Conservation (phyloP, 805 yeast species). For the Ogataea salicorniae region DNA sequence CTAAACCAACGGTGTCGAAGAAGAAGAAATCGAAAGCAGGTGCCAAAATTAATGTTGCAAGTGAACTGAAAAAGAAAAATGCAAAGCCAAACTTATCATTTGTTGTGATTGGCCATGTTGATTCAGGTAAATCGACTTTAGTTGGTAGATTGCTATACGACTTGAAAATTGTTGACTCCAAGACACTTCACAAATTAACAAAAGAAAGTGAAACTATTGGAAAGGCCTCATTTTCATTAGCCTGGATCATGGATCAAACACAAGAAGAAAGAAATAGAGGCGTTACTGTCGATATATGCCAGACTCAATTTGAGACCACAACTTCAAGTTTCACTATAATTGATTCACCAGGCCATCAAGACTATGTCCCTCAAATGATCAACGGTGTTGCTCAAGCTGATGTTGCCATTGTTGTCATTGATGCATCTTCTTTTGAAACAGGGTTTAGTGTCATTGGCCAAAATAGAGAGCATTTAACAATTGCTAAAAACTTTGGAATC, state of each 20-base stretch:
- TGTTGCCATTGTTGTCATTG: constrained; percentile 66
- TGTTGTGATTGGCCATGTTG: constrained; percentile 83
- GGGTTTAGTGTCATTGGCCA: constrained; percentile 68
- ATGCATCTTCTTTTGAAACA: constrained; percentile 62
- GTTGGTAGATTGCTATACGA: constrained; percentile 72
- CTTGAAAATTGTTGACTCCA: constrained; percentile 58
- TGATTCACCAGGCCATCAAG: constrained; percentile 83
- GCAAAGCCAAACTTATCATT: constrained; percentile 58
- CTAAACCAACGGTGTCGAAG: constrained; percentile 36
- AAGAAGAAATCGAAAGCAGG: constrained; percentile 2
- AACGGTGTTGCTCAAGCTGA: constrained; percentile 81
- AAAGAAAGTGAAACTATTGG: constrained; percentile 65
- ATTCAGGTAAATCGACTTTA: constrained; percentile 78
- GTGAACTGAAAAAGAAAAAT: constrained; percentile 32
- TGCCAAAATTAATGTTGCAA: constrained; percentile 36
- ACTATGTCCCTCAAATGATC: constrained; percentile 81
- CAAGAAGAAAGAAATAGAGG: constrained; percentile 71
- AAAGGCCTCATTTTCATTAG: constrained; percentile 74
- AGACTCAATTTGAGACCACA: constrained; percentile 57
- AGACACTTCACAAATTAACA: constrained; percentile 55
- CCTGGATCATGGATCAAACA: constrained; percentile 84
- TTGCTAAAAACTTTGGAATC: constrained; percentile 66
- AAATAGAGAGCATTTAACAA: constrained; percentile 70
- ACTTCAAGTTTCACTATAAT: constrained; percentile 58
- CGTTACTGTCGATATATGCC: constrained; percentile 73